These are phyloP conservation scores for Plantago major DNA, from an alignment of 257 asterid genomes.

Conservation along the genomic window DNA sequence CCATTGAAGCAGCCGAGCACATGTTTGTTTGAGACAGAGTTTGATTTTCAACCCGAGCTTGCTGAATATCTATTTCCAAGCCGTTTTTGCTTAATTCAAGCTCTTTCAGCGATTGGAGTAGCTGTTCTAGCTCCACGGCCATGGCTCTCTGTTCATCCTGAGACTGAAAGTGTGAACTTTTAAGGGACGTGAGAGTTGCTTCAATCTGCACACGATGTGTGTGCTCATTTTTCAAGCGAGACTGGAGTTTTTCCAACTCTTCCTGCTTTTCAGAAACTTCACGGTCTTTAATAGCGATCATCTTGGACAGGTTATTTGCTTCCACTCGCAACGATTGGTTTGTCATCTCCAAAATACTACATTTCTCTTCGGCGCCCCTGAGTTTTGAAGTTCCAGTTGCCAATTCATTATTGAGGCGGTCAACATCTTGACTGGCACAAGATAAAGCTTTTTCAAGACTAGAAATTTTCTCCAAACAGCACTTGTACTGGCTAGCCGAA, in stretches of 20 bases:
- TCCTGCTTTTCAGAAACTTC: slow-evolving; percentile 64
- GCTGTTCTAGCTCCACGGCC: slow-evolving; percentile 50
- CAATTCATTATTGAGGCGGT: slow-evolving; percentile 53
- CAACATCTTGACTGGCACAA: slow-evolving; percentile 45
- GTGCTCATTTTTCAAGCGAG: slow-evolving; percentile 50
- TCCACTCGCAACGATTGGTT: slow-evolving; percentile 59
- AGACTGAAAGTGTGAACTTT: slow-evolving; percentile 56
- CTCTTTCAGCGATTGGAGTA: slow-evolving; percentile 55
- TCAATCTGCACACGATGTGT: slow-evolving; percentile 46
- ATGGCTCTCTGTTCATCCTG: slow-evolving; percentile 63
- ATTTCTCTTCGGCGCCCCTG: slow-evolving; percentile 53
- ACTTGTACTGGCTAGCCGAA: slow-evolving; percentile 47
- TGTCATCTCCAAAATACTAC: slow-evolving; percentile 44
- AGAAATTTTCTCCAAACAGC: slow-evolving; percentile 61
- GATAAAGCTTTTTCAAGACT: slow-evolving; percentile 55
- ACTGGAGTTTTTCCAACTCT: slow-evolving; percentile 74
- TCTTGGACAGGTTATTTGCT: slow-evolving; percentile 63
- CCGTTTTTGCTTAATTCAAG: slow-evolving; percentile 49
- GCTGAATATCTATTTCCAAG: slow-evolving; percentile 61
- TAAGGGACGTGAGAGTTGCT: slow-evolving; percentile 54
- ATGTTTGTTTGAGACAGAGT: slow-evolving; percentile 39
- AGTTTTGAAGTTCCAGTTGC: slow-evolving; percentile 42
- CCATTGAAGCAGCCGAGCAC: slow-evolving; percentile 50
- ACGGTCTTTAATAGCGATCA: slow-evolving; percentile 64
- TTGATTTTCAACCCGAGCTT: slow-evolving; percentile 49